Evolutionary conservation across 495 filamentous ascomycete genomes (phyloP).

Genomic region (Annulohypoxylon moriforme): DNA sequence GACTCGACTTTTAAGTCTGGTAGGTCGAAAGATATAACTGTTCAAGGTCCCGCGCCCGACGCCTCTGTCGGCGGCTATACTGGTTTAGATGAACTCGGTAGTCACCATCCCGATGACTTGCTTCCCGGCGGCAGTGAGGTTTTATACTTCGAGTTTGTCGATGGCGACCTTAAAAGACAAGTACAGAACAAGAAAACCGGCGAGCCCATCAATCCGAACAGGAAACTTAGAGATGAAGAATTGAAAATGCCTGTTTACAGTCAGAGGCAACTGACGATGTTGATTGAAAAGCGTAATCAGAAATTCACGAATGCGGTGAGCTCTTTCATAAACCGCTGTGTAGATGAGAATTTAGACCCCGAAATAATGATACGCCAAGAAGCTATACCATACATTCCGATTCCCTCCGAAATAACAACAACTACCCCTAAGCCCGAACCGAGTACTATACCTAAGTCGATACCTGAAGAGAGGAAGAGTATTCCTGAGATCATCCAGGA

Average conservation of each 20-base stretch:
- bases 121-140: constrained; percentile 67
- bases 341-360: constrained; percentile 72
- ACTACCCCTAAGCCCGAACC: constrained; percentile 46
- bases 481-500: constrained; percentile 89
- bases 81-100: constrained; percentile 55
- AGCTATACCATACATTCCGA: constrained; percentile 62
- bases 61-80: constrained; percentile 62
- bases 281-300: constrained; percentile 91
- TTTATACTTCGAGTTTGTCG: constrained; percentile 90
- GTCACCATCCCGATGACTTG: constrained; percentile 47
- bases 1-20: constrained; percentile 63
- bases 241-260: constrained; percentile 94
- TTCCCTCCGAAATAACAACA: constrained; percentile 43
- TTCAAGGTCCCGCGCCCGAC: constrained; percentile 57
- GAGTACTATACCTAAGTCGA: constrained; percentile 68
- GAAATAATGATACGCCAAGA: constrained; percentile 69
- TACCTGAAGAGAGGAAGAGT: constrained; percentile 83
- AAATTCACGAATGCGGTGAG: constrained; percentile 86
- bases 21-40: constrained; percentile 53
- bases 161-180: constrained; percentile 88
- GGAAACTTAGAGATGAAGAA: constrained; percentile 77
- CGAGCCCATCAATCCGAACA: constrained; percentile 71
- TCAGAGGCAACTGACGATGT: constrained; percentile 87
- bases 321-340: constrained; percentile 79
- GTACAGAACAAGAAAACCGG: constrained; percentile 76